Percentiles rank a stretch among this genome's conserved stretches.
phyloP scores from a whole-genome alignment of 306 rosid species.

The Hippophae tibetana region DNA sequence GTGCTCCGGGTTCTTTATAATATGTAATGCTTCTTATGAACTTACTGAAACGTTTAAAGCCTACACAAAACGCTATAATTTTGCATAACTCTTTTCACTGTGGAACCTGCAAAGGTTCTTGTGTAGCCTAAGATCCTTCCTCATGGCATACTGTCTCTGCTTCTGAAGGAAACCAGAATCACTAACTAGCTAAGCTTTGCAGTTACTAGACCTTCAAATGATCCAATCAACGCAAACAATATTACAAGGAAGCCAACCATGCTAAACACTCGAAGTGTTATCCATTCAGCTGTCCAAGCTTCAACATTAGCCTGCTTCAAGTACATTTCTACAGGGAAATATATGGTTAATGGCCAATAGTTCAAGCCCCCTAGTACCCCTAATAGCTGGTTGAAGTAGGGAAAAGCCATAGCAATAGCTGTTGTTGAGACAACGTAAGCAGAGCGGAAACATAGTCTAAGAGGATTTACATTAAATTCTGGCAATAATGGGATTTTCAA shows the following conservation, averaged over 20 bases:
- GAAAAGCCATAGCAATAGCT: conserved; percentile 43
- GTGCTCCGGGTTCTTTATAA: too few relatives aligned
- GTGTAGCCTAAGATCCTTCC: not conserved
- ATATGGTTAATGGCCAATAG: conserved; percentile 51
- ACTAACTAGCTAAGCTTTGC: conserved; percentile 35
- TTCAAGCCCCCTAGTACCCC: conserved; percentile 56
- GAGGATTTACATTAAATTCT: conserved; percentile 26
- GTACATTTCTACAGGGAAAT: conserved; percentile 71
- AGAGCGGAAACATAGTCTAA: conserved; percentile 45
- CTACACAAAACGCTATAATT: too few relatives aligned
- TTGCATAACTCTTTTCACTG: too few relatives aligned
- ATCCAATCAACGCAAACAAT: conserved; percentile 42
- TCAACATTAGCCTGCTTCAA: conserved; percentile 30
- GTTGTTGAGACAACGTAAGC: conserved; percentile 43
- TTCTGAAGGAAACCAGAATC: not conserved
- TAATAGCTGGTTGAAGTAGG: conserved; percentile 64
- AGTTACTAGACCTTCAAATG: conserved; percentile 48
- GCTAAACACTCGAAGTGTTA: conserved; percentile 42
- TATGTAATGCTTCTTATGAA: too few relatives aligned
- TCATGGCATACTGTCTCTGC: not conserved
- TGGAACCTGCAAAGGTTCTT: too few relatives aligned
- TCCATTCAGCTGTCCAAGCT: conserved; percentile 52
- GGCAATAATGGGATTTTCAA: conserved; percentile 38
- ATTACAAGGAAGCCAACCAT: conserved; percentile 31
- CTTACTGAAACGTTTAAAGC: too few relatives aligned